Percentiles rank a stretch among this genome's conserved stretches.
Evolutionary conservation across 352 stramenopile genomes (phyloP).

Genomic region (Globisporangium recalcitrans): DNA sequence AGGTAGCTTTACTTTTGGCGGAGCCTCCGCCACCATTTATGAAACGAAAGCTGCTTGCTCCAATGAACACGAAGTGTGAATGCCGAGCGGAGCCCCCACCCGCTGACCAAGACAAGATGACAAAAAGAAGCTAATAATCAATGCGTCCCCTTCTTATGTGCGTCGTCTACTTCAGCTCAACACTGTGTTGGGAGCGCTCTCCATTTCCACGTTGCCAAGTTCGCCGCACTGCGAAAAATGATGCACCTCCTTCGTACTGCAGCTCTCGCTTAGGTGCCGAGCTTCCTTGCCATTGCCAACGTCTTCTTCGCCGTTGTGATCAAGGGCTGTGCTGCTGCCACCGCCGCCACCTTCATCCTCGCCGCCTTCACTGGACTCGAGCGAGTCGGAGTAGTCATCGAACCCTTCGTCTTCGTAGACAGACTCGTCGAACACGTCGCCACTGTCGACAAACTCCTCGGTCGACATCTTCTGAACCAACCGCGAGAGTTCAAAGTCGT

Average conservation of each 20-base stretch:
- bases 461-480: background rate
- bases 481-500: background rate
- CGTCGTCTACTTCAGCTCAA: too few species aligned
- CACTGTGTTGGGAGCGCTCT: background rate
- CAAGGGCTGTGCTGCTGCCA: background rate
- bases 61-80: background rate
- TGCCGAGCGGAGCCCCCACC: background rate
- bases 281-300: background rate
- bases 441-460: conserved; percentile 2
- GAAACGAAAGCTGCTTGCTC: background rate
- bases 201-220: background rate
- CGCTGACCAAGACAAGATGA: background rate
- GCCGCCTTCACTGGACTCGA: conserved; percentile 20
- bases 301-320: background rate
- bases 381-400: conserved; percentile 49
- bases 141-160: background rate
- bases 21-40: background rate
- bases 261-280: too few species aligned
- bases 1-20: background rate
- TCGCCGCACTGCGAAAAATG: background rate
- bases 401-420: conserved; percentile 39
- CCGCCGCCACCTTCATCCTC: conserved; percentile 14
- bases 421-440: background rate
- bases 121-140: background rate
- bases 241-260: background rate